phyloP scores from a whole-genome alignment of 2,329 filamentous ascomycete species.

The Nothophaeocryptopus gaeumannii region DNA sequence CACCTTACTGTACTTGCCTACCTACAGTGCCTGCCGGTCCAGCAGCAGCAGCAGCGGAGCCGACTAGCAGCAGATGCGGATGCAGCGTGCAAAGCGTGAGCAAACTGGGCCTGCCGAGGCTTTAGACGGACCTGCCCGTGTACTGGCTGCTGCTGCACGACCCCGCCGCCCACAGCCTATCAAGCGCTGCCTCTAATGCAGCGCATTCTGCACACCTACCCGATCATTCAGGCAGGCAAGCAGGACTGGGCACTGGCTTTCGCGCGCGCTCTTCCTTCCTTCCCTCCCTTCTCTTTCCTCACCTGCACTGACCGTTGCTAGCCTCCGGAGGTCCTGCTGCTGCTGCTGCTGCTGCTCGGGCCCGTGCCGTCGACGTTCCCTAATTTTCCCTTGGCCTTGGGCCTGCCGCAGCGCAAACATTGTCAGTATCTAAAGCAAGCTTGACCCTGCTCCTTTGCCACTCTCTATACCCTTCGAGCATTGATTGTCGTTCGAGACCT shows the following conservation, averaged over 20 bases:
- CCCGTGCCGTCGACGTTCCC: constrained; percentile 2
- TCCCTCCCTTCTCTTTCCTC: background rate
- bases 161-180: constrained; percentile 7
- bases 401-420: constrained; percentile 1
- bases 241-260: constrained; percentile 2
- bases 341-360: constrained; percentile 9
- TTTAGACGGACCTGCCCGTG: no score
- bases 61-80: no score
- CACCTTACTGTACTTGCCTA: no score
- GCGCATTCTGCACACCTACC: constrained; percentile 14
- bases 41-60: no score
- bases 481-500: constrained; percentile 28
- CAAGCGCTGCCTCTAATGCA: constrained; percentile 11
- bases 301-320: background rate
- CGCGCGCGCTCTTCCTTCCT: constrained; percentile 1
- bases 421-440: constrained; percentile 32
- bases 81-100: no score
- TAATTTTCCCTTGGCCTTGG: background rate
- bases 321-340: background rate
- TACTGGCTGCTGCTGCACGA: background rate
- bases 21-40: no score
- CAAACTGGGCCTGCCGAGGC: no score
- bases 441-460: constrained; percentile 28
- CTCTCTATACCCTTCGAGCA: constrained; percentile 27
- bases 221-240: constrained; percentile 9